Conservation (phyloP, 1,284 basidiomycete genomes). For the Chalciporus piperatoides region DNA sequence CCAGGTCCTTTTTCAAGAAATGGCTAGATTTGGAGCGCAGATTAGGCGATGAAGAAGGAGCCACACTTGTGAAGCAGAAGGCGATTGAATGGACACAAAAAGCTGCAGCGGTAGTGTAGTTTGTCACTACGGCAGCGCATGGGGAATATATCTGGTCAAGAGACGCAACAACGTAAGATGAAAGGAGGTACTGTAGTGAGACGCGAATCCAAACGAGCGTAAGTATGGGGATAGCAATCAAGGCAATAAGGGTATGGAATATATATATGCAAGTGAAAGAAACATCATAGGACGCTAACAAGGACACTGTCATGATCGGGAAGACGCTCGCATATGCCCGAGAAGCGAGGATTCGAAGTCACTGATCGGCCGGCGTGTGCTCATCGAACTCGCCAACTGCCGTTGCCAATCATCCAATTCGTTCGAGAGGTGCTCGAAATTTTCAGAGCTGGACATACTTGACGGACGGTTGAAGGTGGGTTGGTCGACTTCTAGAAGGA, state of each 20-base stretch:
- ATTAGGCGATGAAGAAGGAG: slow-evolving; percentile 85
- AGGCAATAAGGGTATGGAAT: slow-evolving; percentile 48
- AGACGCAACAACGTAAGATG: slow-evolving; percentile 12
- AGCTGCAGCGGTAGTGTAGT: slow-evolving; percentile 38
- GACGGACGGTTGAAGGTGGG: slow-evolving; percentile 63
- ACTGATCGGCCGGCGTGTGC: slow-evolving; percentile 63
- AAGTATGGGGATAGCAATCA: slow-evolving; percentile 36
- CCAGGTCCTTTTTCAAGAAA: slow-evolving; percentile 92
- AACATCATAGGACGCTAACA: slow-evolving; percentile 29
- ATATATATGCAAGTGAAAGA: slow-evolving; percentile 43
- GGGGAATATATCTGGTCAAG: slow-evolving; percentile 34
- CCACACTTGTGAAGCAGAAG: slow-evolving; percentile 76
- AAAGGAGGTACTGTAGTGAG: slow-evolving; percentile 34
- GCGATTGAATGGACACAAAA: slow-evolving; percentile 86
- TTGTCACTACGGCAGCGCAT: slow-evolving; percentile 20
- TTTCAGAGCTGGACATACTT: slow-evolving; percentile 80
- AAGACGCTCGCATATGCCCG: slow-evolving; percentile 55
- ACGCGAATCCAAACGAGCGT: slow-evolving; percentile 53
- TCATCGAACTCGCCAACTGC: slow-evolving; percentile 73
- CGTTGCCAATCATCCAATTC: slow-evolving; percentile 83
- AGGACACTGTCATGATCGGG: slow-evolving; percentile 55
- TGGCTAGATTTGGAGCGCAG: slow-evolving; percentile 90
- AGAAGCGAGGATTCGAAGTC: slow-evolving; percentile 58
- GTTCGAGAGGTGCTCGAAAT: slow-evolving; percentile 71
- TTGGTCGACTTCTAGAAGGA: slow-evolving; percentile 82